Percentiles rank a stretch among this genome's conserved stretches.
Evolutionary conservation across 2,329 filamentous ascomycete species (phyloP).

Genomic region (Teratosphaeria zuluensis): DNA sequence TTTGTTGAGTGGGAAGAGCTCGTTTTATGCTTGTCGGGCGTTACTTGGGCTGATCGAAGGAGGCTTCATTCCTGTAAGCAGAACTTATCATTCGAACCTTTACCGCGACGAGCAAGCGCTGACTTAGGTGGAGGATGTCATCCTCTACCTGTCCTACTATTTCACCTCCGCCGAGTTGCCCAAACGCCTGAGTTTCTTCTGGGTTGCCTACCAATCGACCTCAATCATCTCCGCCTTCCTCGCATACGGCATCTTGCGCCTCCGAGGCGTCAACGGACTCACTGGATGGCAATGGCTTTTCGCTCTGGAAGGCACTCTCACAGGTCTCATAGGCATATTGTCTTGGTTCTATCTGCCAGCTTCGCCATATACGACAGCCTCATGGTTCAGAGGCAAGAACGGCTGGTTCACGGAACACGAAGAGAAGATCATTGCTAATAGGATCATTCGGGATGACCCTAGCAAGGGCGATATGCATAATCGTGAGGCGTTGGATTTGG

Average conservation of each 20-base stretch:
- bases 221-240: conserved; percentile 37
- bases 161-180: conserved; percentile 64
- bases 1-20: conserved; percentile 23
- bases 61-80: conserved; percentile 44
- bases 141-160: conserved; percentile 64
- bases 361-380: conserved; percentile 55
- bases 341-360: conserved; percentile 46
- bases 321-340: conserved; percentile 22
- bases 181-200: conserved; percentile 58
- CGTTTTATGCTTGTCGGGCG: conserved; percentile 31
- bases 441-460: conserved; percentile 52
- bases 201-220: conserved; percentile 49
- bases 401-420: conserved; percentile 56
- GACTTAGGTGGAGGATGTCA: conserved; percentile 32
- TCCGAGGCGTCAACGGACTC: conserved; percentile 32
- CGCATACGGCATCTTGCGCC: conserved; percentile 26
- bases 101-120: background rate
- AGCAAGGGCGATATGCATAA: conserved; percentile 55
- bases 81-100: background rate
- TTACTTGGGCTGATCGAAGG: conserved; percentile 34
- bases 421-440: conserved; percentile 56
- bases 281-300: conserved; percentile 43
- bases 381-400: conserved; percentile 47
- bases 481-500: conserved; percentile 41
- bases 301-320: conserved; percentile 38